Evolutionary conservation across 176 grass and related monocot genomes (phyloP).

Genomic region (Carex littledalei): DNA sequence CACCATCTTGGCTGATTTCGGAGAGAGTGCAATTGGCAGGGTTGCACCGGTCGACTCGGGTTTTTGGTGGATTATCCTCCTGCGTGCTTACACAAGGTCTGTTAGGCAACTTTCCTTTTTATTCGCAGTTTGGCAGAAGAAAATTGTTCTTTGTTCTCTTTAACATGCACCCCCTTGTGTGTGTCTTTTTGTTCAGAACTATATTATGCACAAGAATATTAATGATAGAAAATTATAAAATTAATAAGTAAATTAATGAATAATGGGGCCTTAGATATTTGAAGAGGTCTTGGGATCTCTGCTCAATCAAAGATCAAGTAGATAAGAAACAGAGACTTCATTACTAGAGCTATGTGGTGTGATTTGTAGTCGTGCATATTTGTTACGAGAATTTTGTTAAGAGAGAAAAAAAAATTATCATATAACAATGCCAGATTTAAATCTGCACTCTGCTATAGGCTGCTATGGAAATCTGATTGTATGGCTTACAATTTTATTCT

Average conservation of each 20-base stretch:
- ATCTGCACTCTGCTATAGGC: no score
- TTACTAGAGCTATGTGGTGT: background rate
- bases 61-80: slow-evolving; percentile 99
- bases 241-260: background rate
- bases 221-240: background rate
- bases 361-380: background rate
- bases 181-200: background rate
- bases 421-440: no score
- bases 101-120: background rate
- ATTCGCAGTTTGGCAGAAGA: background rate
- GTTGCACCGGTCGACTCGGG: slow-evolving; percentile 93
- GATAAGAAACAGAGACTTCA: background rate
- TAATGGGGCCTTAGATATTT: background rate
- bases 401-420: no score
- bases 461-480: no score
- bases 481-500: no score
- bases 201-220: background rate
- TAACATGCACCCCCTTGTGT: background rate
- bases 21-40: slow-evolving; percentile 83
- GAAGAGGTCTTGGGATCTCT: background rate
- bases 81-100: slow-evolving; percentile 89
- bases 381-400: background rate
- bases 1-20: slow-evolving; percentile 78
- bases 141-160: background rate
- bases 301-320: background rate